Evolutionary conservation across 2,329 filamentous ascomycete species (phyloP), one percentile per base, ranked within the genome.

Genomic region (Thelonectria blattea): DNA sequence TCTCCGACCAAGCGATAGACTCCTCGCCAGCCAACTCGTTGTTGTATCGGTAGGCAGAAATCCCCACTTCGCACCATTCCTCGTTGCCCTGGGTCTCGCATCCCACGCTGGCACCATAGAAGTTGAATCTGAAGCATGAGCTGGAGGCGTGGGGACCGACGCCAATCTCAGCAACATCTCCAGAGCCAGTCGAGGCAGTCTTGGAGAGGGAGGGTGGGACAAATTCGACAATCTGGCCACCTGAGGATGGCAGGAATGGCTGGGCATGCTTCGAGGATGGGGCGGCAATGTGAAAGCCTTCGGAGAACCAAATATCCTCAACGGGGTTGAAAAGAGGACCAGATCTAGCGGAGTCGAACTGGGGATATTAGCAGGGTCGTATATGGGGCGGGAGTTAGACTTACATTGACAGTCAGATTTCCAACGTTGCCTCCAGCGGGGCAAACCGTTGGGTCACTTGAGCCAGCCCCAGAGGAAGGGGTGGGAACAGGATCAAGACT

Each of bases 241-340:
- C 77, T 14, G 78, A 79, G 3, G 77, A 76, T 11, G 78, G 71
- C 12, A 72, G 60, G 42, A 75, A 79, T 1, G 74, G 72, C 39
- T 76, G 71, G 11, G 68, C 60, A 18, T 70, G 64, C 34, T 74
- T 68, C 3, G 71, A 67, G 9, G 74, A 73, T 22, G 74, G 74
- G 3, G 78, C 76, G 1, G 73, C 72, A 48, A 79, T 68, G 6
- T 78, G 66, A 56, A 79, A 79, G 2, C 78, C 78, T 58, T 76
- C 71, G 24, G 78, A 79, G 56, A 79, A 79, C 77, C 77, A 79
- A 27, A 79, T 70, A 48, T 76, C 74, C 7, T 75, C 71, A 17
- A 72, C 68, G 1, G 78, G 78, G 20, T 79, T 79, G 66, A 78
- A 76, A 2, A 79, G 67, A 10, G 76, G 76, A 0, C 77, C 77